phyloP scores from a whole-genome alignment of 2,329 filamentous ascomycete genomes.

The Colletotrichum incanum region DNA sequence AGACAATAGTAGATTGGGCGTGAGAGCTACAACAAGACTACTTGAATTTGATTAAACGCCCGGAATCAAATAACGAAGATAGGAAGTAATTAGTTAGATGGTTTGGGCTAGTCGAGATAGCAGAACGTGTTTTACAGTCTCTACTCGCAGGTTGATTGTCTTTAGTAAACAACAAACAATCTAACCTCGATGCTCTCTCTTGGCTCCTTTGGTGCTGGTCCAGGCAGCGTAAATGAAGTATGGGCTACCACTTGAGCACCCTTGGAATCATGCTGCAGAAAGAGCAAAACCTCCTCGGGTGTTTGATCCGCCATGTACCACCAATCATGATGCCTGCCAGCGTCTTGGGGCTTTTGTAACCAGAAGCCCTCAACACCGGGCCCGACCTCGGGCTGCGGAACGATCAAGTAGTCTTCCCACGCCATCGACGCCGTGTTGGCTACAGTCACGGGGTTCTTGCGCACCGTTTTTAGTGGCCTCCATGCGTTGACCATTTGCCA shows the following conservation, averaged over 20 bases:
- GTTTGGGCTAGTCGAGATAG: no score
- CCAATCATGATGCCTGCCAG: background rate
- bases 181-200: conserved; percentile 30
- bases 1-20: no score
- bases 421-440: conserved; percentile 19
- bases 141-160: conserved; percentile 49
- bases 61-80: no score
- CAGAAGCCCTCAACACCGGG: conserved; percentile 24
- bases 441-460: conserved; percentile 22
- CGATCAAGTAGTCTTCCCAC: conserved; percentile 25
- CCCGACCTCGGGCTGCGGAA: conserved; percentile 25
- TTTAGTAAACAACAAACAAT: conserved; percentile 24
- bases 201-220: conserved; percentile 15
- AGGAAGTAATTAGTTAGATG: no score
- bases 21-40: no score
- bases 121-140: no score
- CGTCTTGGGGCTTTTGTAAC: conserved; percentile 17
- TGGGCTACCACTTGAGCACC: conserved; percentile 23
- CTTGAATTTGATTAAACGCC: no score
- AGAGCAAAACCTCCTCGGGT: conserved; percentile 20
- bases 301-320: conserved; percentile 32
- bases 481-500: conserved; percentile 36
- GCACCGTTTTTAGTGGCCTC: conserved; percentile 26
- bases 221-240: conserved; percentile 10
- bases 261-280: conserved; percentile 17